Evolutionary conservation across 2,329 filamentous ascomycete genomes (phyloP).

Genomic region (Aspergillus sp.): DNA sequence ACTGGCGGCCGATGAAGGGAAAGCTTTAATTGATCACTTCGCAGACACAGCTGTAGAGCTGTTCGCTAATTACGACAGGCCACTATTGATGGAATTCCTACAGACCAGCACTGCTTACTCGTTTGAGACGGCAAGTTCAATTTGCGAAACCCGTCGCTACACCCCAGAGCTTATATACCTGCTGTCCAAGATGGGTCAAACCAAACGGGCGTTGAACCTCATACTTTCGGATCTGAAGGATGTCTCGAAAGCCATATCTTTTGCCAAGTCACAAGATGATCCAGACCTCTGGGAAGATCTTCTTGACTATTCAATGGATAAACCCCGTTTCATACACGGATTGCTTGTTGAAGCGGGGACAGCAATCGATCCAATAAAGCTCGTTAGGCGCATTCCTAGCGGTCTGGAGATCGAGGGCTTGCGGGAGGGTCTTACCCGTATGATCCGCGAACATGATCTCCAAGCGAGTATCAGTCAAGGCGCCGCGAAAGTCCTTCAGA

Average conservation of each 20-base stretch:
- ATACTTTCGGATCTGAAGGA: slow-evolving; percentile 92
- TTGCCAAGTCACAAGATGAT: slow-evolving; percentile 89
- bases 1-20: slow-evolving; percentile 50
- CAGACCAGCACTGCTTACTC: slow-evolving; percentile 77
- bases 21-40: slow-evolving; percentile 72
- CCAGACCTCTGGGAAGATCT: slow-evolving; percentile 92
- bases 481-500: slow-evolving; percentile 75
- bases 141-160: slow-evolving; percentile 75
- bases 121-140: slow-evolving; percentile 64
- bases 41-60: slow-evolving; percentile 80
- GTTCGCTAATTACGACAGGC: slow-evolving; percentile 76
- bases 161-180: slow-evolving; percentile 93
- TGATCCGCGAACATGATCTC: slow-evolving; percentile 93
- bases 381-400: slow-evolving; percentile 85
- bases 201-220: slow-evolving; percentile 80
- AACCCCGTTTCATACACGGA: slow-evolving; percentile 86
- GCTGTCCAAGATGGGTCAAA: slow-evolving; percentile 90
- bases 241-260: slow-evolving; percentile 85
- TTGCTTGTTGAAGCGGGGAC: slow-evolving; percentile 91
- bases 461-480: slow-evolving; percentile 88
- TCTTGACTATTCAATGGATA: slow-evolving; percentile 94
- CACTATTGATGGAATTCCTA: slow-evolving; percentile 78
- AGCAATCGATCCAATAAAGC: slow-evolving; percentile 81
- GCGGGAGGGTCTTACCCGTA: slow-evolving; percentile 76
- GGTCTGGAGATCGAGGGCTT: slow-evolving; percentile 88